A percentile compares a stretch with the other conserved stretches of the same genome.
Conservation (phyloP, 495 filamentous ascomycete genomes). For the Eremomyces bilateralis region DNA sequence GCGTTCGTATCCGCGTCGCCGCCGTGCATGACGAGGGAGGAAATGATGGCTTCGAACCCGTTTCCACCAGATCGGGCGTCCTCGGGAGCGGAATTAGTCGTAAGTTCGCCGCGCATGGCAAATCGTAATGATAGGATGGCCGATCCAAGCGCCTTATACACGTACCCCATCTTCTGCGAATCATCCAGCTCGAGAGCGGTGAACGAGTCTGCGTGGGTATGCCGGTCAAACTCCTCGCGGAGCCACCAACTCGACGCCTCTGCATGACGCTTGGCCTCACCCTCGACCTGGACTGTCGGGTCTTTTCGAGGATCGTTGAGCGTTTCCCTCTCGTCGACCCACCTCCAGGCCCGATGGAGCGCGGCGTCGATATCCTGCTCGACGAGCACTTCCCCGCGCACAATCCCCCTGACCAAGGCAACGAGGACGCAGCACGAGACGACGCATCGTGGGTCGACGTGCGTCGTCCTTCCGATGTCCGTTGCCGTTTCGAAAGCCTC, state of each 20-base stretch:
- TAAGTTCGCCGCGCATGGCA: not conserved
- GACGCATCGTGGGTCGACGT: not conserved
- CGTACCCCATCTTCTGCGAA: not conserved
- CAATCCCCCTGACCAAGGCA: not conserved
- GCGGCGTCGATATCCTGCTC: no score
- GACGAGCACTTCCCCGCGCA: not conserved
- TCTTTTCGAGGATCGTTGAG: not conserved
- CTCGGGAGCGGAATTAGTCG: not conserved
- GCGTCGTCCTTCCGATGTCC: not conserved
- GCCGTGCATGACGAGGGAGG: not conserved
- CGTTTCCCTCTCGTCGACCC: not conserved
- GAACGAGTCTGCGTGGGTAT: not conserved
- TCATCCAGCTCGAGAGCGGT: not conserved
- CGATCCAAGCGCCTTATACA: not conserved
- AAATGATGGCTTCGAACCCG: not conserved
- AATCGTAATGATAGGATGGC: not conserved
- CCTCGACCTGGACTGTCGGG: not conserved
- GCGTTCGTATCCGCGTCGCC: not conserved
- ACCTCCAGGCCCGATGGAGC: not conserved
- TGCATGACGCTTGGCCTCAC: not conserved
- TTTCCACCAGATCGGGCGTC: not conserved
- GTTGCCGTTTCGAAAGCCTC: not conserved
- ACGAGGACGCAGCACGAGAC: not conserved
- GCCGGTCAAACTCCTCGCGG: no score
- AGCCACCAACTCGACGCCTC: no score